These are phyloP conservation scores for Quercus tomentella DNA, from an alignment of 331 rosid genomes.

Conservation along the genomic window DNA sequence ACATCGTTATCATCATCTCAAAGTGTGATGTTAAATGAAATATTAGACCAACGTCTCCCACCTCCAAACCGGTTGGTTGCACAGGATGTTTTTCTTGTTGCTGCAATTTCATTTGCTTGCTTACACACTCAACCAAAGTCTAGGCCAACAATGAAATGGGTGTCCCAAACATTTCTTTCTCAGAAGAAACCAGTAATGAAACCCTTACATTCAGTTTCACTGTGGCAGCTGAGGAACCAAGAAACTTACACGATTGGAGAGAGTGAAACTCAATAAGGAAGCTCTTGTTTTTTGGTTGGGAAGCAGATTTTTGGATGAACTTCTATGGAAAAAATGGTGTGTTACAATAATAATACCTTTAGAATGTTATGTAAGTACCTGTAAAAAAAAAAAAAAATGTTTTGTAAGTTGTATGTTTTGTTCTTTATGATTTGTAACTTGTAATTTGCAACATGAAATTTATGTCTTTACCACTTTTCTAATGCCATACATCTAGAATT, in stretches of 20 bases:
- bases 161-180: not conserved
- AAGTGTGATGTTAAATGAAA: slow-evolving; percentile 1
- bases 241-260: not conserved
- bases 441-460: too few relatives aligned
- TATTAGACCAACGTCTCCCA: slow-evolving; percentile 20
- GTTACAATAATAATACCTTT: not conserved
- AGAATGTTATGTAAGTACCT: too few relatives aligned
- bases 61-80: slow-evolving; percentile 2
- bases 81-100: not conserved
- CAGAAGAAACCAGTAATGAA: not conserved
- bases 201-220: slow-evolving; percentile 2
- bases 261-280: not conserved
- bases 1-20: not conserved
- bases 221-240: not conserved
- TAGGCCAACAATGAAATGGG: slow-evolving; percentile 5
- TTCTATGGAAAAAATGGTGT: not conserved
- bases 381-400: too few relatives aligned
- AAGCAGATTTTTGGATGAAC: not conserved
- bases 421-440: too few relatives aligned
- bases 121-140: slow-evolving; percentile 6
- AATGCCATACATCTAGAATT: too few relatives aligned
- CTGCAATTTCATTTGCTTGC: slow-evolving; percentile 10
- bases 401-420: too few relatives aligned
- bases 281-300: not conserved
- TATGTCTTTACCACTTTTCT: too few relatives aligned